These are phyloP conservation scores for Leucocoprinus leucothites DNA, from an alignment of 768 basidiomycete genomes.

Conservation along the genomic window DNA sequence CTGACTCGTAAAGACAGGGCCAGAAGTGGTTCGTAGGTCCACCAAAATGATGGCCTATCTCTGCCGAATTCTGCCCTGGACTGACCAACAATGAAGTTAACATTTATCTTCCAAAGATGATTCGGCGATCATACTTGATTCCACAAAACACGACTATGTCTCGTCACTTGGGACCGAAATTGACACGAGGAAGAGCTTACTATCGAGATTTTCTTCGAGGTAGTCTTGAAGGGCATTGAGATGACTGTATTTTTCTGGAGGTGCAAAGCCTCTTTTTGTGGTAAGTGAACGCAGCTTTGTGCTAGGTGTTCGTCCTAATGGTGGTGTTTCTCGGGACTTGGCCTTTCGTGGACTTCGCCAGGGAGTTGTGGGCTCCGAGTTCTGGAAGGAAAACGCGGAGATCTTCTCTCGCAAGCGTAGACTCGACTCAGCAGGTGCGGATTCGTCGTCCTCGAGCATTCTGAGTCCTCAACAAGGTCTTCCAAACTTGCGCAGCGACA, in stretches of 20 bases:
- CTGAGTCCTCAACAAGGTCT: no score
- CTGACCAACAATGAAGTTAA: slow-evolving; percentile 26
- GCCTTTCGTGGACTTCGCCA: background rate
- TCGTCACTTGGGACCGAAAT: background rate
- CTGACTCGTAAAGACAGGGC: slow-evolving; percentile 65
- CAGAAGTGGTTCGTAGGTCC: slow-evolving; percentile 84
- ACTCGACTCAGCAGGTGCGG: no score
- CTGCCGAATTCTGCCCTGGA: slow-evolving; percentile 66
- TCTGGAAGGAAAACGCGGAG: background rate
- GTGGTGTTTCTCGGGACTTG: background rate
- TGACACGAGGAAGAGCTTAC: slow-evolving; percentile 31
- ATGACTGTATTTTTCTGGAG: slow-evolving; percentile 51
- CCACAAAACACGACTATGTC: slow-evolving; percentile 78
- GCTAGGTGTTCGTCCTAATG: background rate
- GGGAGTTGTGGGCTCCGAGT: background rate
- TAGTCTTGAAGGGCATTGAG: slow-evolving; percentile 51
- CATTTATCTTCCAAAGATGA: background rate
- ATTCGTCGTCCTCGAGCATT: no score
- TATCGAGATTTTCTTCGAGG: slow-evolving; percentile 45
- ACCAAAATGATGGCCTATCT: slow-evolving; percentile 75
- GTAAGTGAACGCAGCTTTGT: slow-evolving; percentile 12
- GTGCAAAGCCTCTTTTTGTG: slow-evolving; percentile 41
- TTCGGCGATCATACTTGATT: slow-evolving; percentile 57
- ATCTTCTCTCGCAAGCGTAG: background rate
- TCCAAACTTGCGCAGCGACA: no score